A percentile compares a stretch with the other conserved stretches of the same genome.
phyloP scores from a whole-genome alignment of 768 basidiomycete genomes.

The Suillus placidus region DNA sequence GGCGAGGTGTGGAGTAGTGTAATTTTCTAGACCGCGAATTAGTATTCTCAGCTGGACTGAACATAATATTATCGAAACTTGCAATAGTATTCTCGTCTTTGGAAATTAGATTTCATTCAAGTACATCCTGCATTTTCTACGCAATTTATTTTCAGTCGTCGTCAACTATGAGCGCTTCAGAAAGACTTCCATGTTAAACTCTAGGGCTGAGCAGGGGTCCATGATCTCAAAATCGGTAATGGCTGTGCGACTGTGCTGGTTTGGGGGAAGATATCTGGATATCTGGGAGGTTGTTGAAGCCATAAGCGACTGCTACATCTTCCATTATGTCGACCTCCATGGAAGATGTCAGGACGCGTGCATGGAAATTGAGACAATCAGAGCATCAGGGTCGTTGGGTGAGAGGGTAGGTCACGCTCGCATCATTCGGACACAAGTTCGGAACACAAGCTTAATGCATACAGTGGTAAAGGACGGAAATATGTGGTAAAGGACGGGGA shows the following conservation, averaged over 20 bases:
- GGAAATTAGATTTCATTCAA: too few relatives aligned
- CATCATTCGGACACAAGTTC: too few relatives aligned
- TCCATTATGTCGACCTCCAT: slow-evolving; percentile 98
- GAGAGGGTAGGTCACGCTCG: slow-evolving; percentile 46
- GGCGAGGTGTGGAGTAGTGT: not conserved
- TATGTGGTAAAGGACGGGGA: not conserved
- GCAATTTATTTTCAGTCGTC: too few relatives aligned
- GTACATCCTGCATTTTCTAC: too few relatives aligned
- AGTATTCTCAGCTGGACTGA: not conserved
- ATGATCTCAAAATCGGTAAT: slow-evolving; percentile 52
- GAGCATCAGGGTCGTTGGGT: slow-evolving; percentile 59
- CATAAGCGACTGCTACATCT: slow-evolving; percentile 95
- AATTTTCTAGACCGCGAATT: not conserved
- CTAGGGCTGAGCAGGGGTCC: too few relatives aligned
- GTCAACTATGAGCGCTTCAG: too few relatives aligned
- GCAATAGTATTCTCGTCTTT: too few relatives aligned
- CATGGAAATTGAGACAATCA: slow-evolving; percentile 78
- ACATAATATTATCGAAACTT: not conserved
- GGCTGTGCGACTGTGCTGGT: slow-evolving; percentile 96
- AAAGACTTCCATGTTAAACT: too few relatives aligned
- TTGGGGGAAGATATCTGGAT: slow-evolving; percentile 71
- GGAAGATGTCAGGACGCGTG: slow-evolving; percentile 98
- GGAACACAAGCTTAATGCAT: too few relatives aligned
- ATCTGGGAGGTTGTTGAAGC: slow-evolving; percentile 91
- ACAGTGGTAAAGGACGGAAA: too few relatives aligned